These are phyloP conservation scores for Ophiostoma perfectum DNA, from an alignment of 2,329 filamentous ascomycete species.

Conservation along the genomic window DNA sequence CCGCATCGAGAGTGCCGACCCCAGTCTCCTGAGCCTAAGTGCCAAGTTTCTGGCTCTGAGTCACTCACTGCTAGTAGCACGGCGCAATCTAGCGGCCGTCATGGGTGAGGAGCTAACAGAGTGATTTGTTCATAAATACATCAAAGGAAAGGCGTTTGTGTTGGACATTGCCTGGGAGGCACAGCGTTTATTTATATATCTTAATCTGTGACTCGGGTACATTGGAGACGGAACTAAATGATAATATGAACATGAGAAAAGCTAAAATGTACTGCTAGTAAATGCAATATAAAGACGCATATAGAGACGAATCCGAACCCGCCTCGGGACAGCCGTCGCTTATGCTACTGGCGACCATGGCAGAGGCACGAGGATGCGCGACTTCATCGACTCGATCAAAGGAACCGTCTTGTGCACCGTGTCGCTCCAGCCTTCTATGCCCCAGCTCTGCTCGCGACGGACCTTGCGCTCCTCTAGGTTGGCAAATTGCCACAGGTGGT, in stretches of 20 bases:
- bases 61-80: slow-evolving; percentile 63
- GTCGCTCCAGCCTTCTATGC: slow-evolving; percentile 89
- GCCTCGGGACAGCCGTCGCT: neutral
- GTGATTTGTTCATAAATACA: neutral
- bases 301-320: too few relatives aligned
- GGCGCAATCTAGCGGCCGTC: slow-evolving; percentile 68
- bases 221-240: neutral
- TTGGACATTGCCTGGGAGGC: too few relatives aligned
- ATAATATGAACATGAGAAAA: neutral
- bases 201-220: too few relatives aligned
- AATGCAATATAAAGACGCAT: neutral
- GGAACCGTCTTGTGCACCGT: slow-evolving; percentile 98
- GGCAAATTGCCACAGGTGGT: slow-evolving; percentile 98
- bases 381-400: slow-evolving; percentile 94
- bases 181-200: too few relatives aligned
- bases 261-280: neutral
- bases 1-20: slow-evolving; percentile 81
- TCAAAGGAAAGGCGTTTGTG: too few relatives aligned
- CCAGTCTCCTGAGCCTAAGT: slow-evolving; percentile 73
- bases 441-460: slow-evolving; percentile 90
- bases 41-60: slow-evolving; percentile 77
- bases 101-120: slow-evolving; percentile 56
- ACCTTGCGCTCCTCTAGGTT: slow-evolving; percentile 90
- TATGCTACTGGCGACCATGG: slow-evolving; percentile 91
- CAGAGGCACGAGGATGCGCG: slow-evolving; percentile 86